phyloP scores from a whole-genome alignment of 2,329 filamentous ascomycete species.

The Arthroderma sp. region DNA sequence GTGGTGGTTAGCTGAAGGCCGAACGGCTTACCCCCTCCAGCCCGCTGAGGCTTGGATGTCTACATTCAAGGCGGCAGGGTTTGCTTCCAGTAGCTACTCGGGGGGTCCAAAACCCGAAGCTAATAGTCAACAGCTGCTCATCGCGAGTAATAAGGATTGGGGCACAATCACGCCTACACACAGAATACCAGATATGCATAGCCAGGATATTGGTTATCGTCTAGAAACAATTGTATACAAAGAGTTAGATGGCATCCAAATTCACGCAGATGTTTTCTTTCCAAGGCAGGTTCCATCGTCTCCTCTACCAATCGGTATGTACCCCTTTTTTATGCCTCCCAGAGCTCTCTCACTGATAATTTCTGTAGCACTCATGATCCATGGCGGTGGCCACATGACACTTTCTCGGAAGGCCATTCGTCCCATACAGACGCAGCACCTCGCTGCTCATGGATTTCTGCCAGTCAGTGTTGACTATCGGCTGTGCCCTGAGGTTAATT shows the following conservation, averaged over 20 bases:
- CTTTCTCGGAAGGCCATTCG: neutral
- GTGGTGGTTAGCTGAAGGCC: too few species aligned
- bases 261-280: slow-evolving; percentile 1
- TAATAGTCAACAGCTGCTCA: too few species aligned
- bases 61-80: too few species aligned
- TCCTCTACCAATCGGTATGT: neutral
- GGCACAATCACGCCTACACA: too few species aligned
- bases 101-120: too few species aligned
- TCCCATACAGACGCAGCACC: slow-evolving; percentile 21
- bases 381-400: neutral
- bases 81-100: too few species aligned
- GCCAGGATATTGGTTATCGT: too few species aligned
- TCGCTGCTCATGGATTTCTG: slow-evolving; percentile 31
- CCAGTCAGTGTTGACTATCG: slow-evolving; percentile 40
- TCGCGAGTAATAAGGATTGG: too few species aligned
- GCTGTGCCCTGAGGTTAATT: slow-evolving; percentile 35
- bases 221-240: slow-evolving; percentile 1
- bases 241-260: neutral
- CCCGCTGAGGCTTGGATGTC: too few species aligned
- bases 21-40: too few species aligned
- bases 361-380: slow-evolving; percentile 1
- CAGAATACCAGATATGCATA: too few species aligned
- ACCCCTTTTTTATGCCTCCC: neutral
- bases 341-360: neutral
- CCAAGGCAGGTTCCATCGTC: neutral